phyloP scores from a whole-genome alignment of 495 filamentous ascomycete species.

The Podospora australis region DNA sequence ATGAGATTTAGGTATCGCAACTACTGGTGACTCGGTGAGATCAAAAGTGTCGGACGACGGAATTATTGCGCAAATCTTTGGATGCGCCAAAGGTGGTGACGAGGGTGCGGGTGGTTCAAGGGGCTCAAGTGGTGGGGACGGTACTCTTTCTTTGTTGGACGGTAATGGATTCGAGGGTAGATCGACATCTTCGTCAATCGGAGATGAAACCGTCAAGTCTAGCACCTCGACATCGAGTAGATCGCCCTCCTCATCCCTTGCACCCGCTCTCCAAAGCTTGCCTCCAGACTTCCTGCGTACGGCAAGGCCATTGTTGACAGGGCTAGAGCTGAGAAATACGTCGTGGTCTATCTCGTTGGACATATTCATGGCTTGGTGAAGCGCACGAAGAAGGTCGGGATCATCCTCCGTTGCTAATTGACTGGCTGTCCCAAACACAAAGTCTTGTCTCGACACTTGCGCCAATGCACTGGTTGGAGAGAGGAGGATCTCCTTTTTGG shows the following conservation, averaged over 20 bases:
- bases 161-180: neutral
- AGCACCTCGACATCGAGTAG: constrained; percentile 53
- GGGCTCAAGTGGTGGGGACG: too few relatives aligned
- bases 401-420: constrained; percentile 76
- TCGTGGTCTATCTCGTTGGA: constrained; percentile 45
- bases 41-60: constrained; percentile 8
- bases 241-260: constrained; percentile 56
- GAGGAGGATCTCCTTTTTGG: constrained; percentile 48
- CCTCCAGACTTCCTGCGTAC: constrained; percentile 6
- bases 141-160: neutral
- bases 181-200: constrained; percentile 1
- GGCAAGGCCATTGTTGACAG: constrained; percentile 23
- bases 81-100: too few relatives aligned
- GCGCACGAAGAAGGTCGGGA: constrained; percentile 57
- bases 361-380: constrained; percentile 61
- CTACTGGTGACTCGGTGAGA: neutral
- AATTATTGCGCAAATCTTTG: constrained; percentile 9
- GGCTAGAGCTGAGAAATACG: constrained; percentile 31
- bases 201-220: constrained; percentile 48
- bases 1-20: neutral
- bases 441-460: constrained; percentile 65
- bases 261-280: constrained; percentile 61
- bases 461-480: constrained; percentile 67
- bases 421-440: constrained; percentile 89
- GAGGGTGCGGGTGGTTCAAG: too few relatives aligned